Conservation (phyloP, 495 filamentous ascomycete genomes). For the Delitschia confertaspora region DNA sequence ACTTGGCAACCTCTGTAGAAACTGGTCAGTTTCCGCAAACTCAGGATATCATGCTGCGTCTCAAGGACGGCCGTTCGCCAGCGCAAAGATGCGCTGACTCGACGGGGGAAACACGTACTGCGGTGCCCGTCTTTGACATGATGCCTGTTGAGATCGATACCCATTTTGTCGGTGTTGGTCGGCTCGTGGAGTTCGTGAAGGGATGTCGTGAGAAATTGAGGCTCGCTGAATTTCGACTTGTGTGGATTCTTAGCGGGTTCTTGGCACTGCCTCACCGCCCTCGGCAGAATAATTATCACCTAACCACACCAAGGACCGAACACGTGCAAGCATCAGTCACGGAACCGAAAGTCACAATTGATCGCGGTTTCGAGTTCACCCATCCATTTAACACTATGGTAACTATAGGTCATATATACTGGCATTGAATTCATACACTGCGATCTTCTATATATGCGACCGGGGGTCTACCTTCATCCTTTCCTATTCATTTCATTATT, state of each 20-base stretch:
- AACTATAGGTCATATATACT: too few relatives aligned
- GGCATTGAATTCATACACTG: too few relatives aligned
- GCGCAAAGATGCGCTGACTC: conserved; percentile 20
- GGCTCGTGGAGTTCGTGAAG: conserved; percentile 3
- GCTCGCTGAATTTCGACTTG: background rate
- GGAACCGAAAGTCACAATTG: too few relatives aligned
- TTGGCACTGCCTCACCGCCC: conserved; percentile 2
- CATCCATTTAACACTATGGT: too few relatives aligned
- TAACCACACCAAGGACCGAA: too few relatives aligned
- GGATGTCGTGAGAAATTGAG: conserved; percentile 5
- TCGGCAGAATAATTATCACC: background rate
- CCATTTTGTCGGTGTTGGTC: conserved; percentile 29
- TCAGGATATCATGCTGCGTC: conserved; percentile 23
- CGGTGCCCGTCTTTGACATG: conserved; percentile 81
- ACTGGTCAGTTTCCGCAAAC: conserved; percentile 17
- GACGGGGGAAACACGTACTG: conserved; percentile 35
- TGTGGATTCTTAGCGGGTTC: conserved; percentile 16
- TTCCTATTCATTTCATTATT: too few relatives aligned
- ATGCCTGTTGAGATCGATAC: conserved; percentile 67
- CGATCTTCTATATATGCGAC: too few relatives aligned
- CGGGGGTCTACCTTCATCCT: too few relatives aligned
- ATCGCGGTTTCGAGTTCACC: too few relatives aligned
- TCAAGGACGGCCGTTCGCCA: conserved; percentile 21
- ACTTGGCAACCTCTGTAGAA: conserved; percentile 62
- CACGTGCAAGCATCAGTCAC: too few relatives aligned